Conservation (phyloP, 2,329 filamentous ascomycete species). For the Ophiostoma montium region DNA sequence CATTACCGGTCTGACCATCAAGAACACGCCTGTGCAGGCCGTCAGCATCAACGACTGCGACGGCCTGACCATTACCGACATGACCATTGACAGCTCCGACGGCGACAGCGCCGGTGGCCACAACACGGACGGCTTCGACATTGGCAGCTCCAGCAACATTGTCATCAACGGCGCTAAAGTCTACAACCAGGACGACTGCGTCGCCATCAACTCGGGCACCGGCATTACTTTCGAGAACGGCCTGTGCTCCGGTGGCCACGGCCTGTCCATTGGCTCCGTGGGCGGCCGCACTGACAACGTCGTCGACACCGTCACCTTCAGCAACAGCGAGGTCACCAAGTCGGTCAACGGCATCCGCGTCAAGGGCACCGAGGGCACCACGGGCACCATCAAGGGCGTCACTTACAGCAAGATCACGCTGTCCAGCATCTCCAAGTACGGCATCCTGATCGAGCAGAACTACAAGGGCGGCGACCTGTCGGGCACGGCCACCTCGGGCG, state of each 20-base stretch:
- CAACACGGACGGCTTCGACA: conserved; percentile 48
- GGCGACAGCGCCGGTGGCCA: conserved; percentile 36
- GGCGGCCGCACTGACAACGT: conserved; percentile 33
- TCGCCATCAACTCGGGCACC: conserved; percentile 31
- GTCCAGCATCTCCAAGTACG: conserved; percentile 34
- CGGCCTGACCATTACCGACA: conserved; percentile 21
- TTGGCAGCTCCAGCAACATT: conserved; percentile 33
- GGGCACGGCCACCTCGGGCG: conserved; percentile 19
- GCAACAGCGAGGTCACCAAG: conserved; percentile 6
- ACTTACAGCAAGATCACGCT: conserved; percentile 40
- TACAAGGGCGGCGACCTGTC: conserved; percentile 33
- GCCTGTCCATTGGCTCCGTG: conserved; percentile 35
- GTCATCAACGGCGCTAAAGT: conserved; percentile 37
- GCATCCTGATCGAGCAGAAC: conserved; percentile 45
- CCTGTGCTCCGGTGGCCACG: conserved; percentile 38
- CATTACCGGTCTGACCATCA: conserved; percentile 28
- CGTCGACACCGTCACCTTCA: conserved; percentile 38
- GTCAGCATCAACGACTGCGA: conserved; percentile 26
- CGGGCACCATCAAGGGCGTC: conserved; percentile 35
- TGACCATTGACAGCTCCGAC: conserved; percentile 26
- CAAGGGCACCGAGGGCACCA: conserved; percentile 39
- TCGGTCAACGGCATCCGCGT: conserved; percentile 29
- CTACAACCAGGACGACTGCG: conserved; percentile 48
- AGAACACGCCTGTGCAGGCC: conserved; percentile 28
- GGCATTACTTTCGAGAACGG: conserved; percentile 27